phyloP scores from a whole-genome alignment of 2,329 filamentous ascomycete species.

The Fusarium agapanthi region DNA sequence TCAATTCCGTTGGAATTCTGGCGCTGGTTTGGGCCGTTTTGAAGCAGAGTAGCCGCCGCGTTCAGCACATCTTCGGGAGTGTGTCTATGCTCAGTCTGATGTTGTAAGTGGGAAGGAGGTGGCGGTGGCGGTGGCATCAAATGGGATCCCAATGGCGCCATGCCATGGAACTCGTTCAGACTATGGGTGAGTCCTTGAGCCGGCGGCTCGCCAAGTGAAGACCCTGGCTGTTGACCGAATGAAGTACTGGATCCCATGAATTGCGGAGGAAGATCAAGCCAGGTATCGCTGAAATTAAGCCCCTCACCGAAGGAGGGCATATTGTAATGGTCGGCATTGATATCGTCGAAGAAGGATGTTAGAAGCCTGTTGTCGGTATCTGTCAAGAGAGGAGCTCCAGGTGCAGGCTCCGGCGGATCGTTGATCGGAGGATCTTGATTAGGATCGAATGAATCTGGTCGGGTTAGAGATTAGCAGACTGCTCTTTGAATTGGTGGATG shows the following conservation, averaged over 20 bases:
- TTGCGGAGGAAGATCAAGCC: conserved; percentile 68
- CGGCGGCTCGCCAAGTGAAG: conserved; percentile 39
- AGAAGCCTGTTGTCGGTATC: conserved; percentile 68
- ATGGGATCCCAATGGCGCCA: conserved; percentile 40
- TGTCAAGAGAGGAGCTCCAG: conserved; percentile 71
- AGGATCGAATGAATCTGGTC: conserved; percentile 56
- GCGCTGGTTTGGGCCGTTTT: conserved; percentile 50
- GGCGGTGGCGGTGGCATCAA: conserved; percentile 50
- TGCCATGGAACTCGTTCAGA: conserved; percentile 32
- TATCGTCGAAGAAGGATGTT: conserved; percentile 64
- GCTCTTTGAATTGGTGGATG: neutral
- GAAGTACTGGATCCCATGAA: conserved; percentile 74
- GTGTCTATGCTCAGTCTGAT: conserved; percentile 44
- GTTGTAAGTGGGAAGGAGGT: conserved; percentile 36
- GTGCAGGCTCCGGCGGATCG: conserved; percentile 68
- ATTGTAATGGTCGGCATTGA: conserved; percentile 61
- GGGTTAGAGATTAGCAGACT: conserved; percentile 39
- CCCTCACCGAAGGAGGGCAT: conserved; percentile 60
- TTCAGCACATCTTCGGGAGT: conserved; percentile 63
- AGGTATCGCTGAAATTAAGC: conserved; percentile 59
- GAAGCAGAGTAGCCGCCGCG: conserved; percentile 63
- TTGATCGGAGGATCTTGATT: conserved; percentile 57
- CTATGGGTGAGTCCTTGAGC: conserved; percentile 32
- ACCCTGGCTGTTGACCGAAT: conserved; percentile 61
- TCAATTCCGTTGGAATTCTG: conserved; percentile 41